Evolutionary conservation across 805 yeast genomes (phyloP).

Genomic region (Phaffomyces thermotolerans): DNA sequence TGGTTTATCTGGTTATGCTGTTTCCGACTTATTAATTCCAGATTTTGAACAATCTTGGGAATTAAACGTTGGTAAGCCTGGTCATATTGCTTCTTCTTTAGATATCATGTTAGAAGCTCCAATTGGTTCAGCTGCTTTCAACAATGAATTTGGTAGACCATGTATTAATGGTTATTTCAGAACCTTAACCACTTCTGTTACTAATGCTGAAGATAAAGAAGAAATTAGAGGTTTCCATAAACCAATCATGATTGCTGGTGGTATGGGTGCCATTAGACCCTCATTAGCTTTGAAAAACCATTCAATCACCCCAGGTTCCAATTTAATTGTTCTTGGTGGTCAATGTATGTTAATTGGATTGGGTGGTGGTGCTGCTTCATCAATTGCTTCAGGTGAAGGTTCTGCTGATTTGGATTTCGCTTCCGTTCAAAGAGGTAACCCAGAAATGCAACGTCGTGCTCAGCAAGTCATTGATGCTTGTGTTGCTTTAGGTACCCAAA

Average conservation of each 20-base stretch:
- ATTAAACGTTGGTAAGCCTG: constrained; percentile 75
- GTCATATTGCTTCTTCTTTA: constrained; percentile 85
- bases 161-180: constrained; percentile 95
- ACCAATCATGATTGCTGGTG: constrained; percentile 99
- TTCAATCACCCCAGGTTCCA: constrained; percentile 86
- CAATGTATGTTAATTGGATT: constrained; percentile 96
- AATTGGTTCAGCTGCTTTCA: constrained; percentile 94
- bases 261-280: constrained; percentile 95
- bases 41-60: constrained; percentile 93
- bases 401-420: constrained; percentile 96
- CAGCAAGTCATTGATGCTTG: constrained; percentile 97
- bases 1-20: constrained; percentile 90
- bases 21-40: constrained; percentile 86
- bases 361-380: constrained; percentile 99
- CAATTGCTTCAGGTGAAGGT: constrained; percentile 93
- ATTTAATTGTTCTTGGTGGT: constrained; percentile 92
- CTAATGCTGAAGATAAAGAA: constrained; percentile 48
- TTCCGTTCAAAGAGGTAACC: constrained; percentile 98
- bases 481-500: constrained; percentile 64
- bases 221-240: constrained; percentile 96
- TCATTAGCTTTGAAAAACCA: constrained; percentile 82
- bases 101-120: constrained; percentile 98
- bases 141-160: constrained; percentile 98
- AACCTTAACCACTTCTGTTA: constrained; percentile 79
- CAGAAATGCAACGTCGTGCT: constrained; percentile 98